These are phyloP conservation scores for Gaultheria prostrata DNA, from an alignment of 148 eudicot species.

Conservation along the genomic window DNA sequence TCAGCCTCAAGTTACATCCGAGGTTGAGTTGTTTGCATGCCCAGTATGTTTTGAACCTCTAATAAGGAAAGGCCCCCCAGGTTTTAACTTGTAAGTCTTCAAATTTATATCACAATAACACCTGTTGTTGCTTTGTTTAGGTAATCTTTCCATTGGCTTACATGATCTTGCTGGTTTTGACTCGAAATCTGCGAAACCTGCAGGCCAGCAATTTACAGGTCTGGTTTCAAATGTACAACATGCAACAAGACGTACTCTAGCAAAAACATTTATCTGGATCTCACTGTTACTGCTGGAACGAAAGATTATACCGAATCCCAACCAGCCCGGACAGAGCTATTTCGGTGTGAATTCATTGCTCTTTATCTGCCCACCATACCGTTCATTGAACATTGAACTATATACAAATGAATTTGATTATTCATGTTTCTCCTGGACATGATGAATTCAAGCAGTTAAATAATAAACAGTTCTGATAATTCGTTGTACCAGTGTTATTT, in stretches of 20 bases:
- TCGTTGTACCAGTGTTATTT: not conserved
- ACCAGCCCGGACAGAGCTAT: constrained; percentile 79
- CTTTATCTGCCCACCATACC: not conserved
- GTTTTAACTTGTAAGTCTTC: constrained; percentile 79
- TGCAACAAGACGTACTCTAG: constrained; percentile 90
- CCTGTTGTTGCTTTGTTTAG: not conserved
- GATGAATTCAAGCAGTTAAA: constrained; percentile 1
- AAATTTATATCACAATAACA: not conserved
- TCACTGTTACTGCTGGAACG: constrained; percentile 84
- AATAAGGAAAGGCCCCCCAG: constrained; percentile 74
- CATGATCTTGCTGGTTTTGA: constrained; percentile 19
- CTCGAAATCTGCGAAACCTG: constrained; percentile 14
- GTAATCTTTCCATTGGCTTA: not conserved
- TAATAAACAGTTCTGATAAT: not conserved
- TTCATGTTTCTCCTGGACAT: not conserved
- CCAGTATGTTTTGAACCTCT: constrained; percentile 82
- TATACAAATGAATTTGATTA: not conserved
- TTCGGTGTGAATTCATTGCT: constrained; percentile 47
- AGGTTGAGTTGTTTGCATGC: constrained; percentile 66
- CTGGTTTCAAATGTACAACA: constrained; percentile 74
- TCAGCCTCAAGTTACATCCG: constrained; percentile 25
- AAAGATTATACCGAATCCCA: constrained; percentile 60
- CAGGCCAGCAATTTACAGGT: constrained; percentile 94
- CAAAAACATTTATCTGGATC: constrained; percentile 85
- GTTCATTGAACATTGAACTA: not conserved